Base-by-base conservation (phyloP, 306 rosid species). In the Sphenostylis stenocarpa region DNA sequence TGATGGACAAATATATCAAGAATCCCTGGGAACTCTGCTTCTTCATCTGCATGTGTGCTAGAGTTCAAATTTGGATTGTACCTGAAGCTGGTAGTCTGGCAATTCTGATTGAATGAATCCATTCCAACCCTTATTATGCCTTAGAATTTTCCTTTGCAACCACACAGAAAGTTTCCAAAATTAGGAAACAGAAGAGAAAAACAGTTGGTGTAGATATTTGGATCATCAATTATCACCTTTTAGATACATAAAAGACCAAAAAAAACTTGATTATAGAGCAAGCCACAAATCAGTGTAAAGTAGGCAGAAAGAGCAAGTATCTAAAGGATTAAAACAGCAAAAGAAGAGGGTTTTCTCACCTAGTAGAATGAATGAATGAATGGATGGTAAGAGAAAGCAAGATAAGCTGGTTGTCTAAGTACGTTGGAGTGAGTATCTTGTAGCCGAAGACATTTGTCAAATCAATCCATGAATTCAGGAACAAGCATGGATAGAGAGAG, bases 1-100 rank as follows among this genome's bases (percentile, higher is more conserved):
- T 92, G 87, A 47, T 90, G 97, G 63, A 89, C 96, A 85, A 69
- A 88, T 75, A 92, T 86, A 39, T 90, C 97, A 36, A 92, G 94
- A 75, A 83, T 72, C 76, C 92, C 87, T 0, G 88, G 76, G 72
- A 91, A 92, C 19, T 86, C 87, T 0, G 70, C 70, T 39, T 82
- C 96, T 1, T 39, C 83, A 39, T 79, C 67, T 0, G 12, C 79
- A 64, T 78, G 82, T 45, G 14, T 80, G 21, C 49, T 58, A 11
- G 81, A 39, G 80, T 41, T 67, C 14, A 92, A 53, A 75, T 71
- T 83, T 16, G 92, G 87, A 51, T 81, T 86, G 78, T 87, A 92
- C 47, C 86, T 83, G 80, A 90, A 92, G 21, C 80, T 78, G 10
- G 83, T 48, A 39, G 73, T 72, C 58, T 73, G 87, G 67, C 68